Evolutionary conservation across 129 eudicot genomes (phyloP).

Genomic region (Mikania micrantha): DNA sequence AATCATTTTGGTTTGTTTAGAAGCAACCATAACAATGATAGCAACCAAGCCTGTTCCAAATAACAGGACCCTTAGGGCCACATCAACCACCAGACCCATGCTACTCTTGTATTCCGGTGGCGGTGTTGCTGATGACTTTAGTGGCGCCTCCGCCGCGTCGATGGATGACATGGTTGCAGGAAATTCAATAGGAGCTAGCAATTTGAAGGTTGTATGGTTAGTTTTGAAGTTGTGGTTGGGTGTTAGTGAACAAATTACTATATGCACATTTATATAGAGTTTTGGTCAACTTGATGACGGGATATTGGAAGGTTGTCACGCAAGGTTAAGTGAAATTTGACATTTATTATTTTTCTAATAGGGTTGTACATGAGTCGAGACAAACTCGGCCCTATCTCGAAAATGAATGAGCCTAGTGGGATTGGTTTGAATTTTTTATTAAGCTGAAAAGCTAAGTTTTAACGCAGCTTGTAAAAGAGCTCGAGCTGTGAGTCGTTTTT

Average conservation of each 20-base stretch:
- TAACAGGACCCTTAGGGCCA: conserved; percentile 46
- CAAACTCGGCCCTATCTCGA: no score
- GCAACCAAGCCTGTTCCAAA: conserved; percentile 44
- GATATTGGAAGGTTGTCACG: not conserved
- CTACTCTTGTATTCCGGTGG: conserved; percentile 4
- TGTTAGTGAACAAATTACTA: not conserved
- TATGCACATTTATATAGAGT: not conserved
- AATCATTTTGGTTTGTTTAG: conserved; percentile 46
- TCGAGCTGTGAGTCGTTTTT: no score
- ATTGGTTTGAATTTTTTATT: no score
- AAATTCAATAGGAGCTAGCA: not conserved
- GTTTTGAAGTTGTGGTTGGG: conserved; percentile 12
- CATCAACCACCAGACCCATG: conserved; percentile 25
- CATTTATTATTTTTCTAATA: no score
- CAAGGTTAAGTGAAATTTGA: not conserved
- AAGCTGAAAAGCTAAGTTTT: no score
- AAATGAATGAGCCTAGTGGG: no score
- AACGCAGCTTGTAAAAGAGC: no score
- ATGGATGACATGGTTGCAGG: conserved; percentile 19
- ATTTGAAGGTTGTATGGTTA: not conserved
- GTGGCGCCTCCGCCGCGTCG: not conserved
- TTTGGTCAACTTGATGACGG: not conserved
- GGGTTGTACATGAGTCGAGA: no score
- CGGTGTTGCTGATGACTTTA: not conserved
- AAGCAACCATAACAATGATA: conserved; percentile 68